Base-by-base conservation (phyloP, 164 flowering plant genomes). In the Vitis riparia region DNA sequence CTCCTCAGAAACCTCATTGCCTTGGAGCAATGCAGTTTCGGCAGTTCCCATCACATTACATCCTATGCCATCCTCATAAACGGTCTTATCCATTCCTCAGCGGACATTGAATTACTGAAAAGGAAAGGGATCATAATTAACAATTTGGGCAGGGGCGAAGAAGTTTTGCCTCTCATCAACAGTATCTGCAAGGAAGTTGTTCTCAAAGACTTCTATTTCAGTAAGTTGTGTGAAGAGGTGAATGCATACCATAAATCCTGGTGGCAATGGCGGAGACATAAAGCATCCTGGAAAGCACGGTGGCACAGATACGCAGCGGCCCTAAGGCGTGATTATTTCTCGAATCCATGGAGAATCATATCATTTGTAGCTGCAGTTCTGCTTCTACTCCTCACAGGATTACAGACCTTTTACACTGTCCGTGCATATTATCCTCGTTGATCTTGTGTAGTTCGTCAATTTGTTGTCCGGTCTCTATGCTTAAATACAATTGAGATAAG, bases 1-100 rank as follows among this genome's bases (percentile, higher is more conserved):
- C 59, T 66, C 16, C 50, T 66, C 16, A 53, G 59, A 48, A 66
- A 66, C 60, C 60, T 66, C 14, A 66, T 66, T 9, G 60, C 59
- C 12, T 55, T 13, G 13, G 68, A 66, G 51, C 68, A 66, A 14
- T 66, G 68, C 49, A 15, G 60, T 49, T 23, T 53, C 11, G 47
- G 50, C 6, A 11, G 60, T 4, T 1, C 59, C 1, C 59, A 53
- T 15, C 51, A 66, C 59, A 23, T 66, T 49, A 53, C 59, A 4
- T 53, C 59, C 50, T 66, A 66, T 47, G 59, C 12, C 2, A 29
- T 55, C 29, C 59, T 66, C 59, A 29, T 66, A 32, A 30, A 55
- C 3, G 55, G 60, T 16, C 48, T 66, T 9, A 19, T 55, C 19
- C 23, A 37, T 9, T 52, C 59, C 11, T 8, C 50, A 2, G 11